These are phyloP conservation scores for Lachnellula occidentalis DNA, from an alignment of 2,329 filamentous ascomycete species.

Conservation along the genomic window DNA sequence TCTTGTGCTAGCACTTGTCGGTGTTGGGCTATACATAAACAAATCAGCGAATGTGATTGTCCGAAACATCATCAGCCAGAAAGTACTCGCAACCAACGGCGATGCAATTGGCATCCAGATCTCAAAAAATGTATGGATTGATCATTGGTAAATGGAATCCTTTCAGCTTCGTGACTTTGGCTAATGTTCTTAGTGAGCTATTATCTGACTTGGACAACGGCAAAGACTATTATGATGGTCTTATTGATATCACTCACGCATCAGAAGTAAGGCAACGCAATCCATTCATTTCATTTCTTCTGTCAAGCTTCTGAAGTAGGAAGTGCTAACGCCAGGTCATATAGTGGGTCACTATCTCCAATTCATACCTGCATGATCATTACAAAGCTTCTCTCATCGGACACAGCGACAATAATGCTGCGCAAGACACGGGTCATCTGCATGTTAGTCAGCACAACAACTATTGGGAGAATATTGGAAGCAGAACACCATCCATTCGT, in stretches of 20 bases:
- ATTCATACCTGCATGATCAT: slow-evolving; percentile 41
- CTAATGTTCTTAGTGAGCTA: slow-evolving; percentile 30
- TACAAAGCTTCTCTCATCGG: slow-evolving; percentile 27
- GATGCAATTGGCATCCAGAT: slow-evolving; percentile 48
- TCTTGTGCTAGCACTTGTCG: slow-evolving; percentile 33
- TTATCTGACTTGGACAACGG: slow-evolving; percentile 31
- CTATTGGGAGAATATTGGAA: slow-evolving; percentile 20
- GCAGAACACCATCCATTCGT: slow-evolving; percentile 49
- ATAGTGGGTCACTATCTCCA: slow-evolving; percentile 37
- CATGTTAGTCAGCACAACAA: slow-evolving; percentile 26
- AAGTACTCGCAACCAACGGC: slow-evolving; percentile 40
- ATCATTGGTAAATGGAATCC: slow-evolving; percentile 31
- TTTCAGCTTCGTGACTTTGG: not conserved
- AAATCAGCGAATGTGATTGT: slow-evolving; percentile 49
- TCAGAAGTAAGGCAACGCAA: slow-evolving; percentile 27
- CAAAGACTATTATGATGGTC: slow-evolving; percentile 40
- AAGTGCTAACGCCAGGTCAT: too few species aligned
- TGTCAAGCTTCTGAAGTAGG: too few species aligned
- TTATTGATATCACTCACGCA: slow-evolving; percentile 41
- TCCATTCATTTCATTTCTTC: too few species aligned
- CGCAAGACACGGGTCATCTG: slow-evolving; percentile 26
- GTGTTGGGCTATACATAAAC: slow-evolving; percentile 43
- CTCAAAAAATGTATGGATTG: slow-evolving; percentile 44
- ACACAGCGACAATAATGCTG: slow-evolving; percentile 25
- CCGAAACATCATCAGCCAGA: slow-evolving; percentile 48